Percentiles rank a stretch among this genome's conserved stretches.
Evolutionary conservation across 2,329 filamentous ascomycete species (phyloP).

Genomic region (Ophiognomonia clavigignenti-juglandacearum): DNA sequence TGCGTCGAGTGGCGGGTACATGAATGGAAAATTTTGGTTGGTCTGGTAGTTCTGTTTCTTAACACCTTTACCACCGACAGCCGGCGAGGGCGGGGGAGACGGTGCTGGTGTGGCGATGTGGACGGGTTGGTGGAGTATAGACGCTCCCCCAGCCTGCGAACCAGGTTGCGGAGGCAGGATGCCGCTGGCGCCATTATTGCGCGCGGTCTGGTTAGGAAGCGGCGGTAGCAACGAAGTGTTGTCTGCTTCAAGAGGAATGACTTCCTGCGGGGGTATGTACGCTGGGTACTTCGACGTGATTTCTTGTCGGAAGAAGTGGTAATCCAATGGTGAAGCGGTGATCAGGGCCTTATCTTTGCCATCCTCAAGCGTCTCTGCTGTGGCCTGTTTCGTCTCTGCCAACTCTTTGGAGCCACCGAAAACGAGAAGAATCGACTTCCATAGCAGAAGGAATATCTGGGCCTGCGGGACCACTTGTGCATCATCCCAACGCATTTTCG

Average conservation of each 20-base stretch:
- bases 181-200: slow-evolving; percentile 55
- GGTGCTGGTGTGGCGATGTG: slow-evolving; percentile 98
- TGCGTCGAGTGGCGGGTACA: slow-evolving; percentile 89
- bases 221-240: slow-evolving; percentile 88
- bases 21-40: slow-evolving; percentile 96
- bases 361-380: slow-evolving; percentile 55
- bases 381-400: slow-evolving; percentile 66
- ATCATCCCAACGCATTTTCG: slow-evolving; percentile 70
- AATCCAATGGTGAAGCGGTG: slow-evolving; percentile 90
- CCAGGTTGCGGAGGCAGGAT: slow-evolving; percentile 54
- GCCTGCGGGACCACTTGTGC: slow-evolving; percentile 56
- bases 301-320: slow-evolving; percentile 93
- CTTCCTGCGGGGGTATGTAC: slow-evolving; percentile 81
- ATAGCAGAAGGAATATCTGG: slow-evolving; percentile 73
- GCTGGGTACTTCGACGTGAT: slow-evolving; percentile 97
- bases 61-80: slow-evolving; percentile 80
- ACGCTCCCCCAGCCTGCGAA: slow-evolving; percentile 56
- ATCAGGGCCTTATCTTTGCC: slow-evolving; percentile 72
- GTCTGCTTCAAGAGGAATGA: slow-evolving; percentile 82
- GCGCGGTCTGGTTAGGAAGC: slow-evolving; percentile 67
- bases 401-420: slow-evolving; percentile 78
- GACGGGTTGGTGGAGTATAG: slow-evolving; percentile 91
- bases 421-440: slow-evolving; percentile 83
- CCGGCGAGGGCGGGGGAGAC: slow-evolving; percentile 88
- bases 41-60: slow-evolving; percentile 99